Base-by-base conservation (phyloP, 441 rosid genomes). In the Adansonia grandidieri region DNA sequence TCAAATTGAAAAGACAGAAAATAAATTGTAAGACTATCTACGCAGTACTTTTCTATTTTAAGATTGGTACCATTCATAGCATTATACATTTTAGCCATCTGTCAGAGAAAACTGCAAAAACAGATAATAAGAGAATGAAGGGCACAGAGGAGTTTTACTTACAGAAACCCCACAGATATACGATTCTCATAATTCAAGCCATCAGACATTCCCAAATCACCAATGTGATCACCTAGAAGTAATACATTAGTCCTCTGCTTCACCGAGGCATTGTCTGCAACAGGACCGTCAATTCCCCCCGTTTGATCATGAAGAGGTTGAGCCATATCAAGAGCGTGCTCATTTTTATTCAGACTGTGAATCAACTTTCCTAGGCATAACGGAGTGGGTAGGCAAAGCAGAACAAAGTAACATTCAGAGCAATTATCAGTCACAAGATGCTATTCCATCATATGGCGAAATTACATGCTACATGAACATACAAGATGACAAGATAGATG, bases 291-390 rank as follows among this genome's bases (percentile, higher is more conserved):
- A 53, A 5, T 68, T 66, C 85, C 89, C 63, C 94, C 94, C 56
- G 88, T 75, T 64, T 71, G 89, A 54, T 88, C 88, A 51, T 88
- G 96, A 82, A 92, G 90, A 66, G 96, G 95, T 85, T 88, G 89
- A 85, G 96, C 91, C 94, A 92, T 92, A 82, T 90, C 98, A 77
- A 92, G 89, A 80, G 96, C 95, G 80, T 88, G 98, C 77, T 92
- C 92, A 76, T 94, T 94, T 84, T 94, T 94, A 83, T 94, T 94
- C 80, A 91, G 87, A 80, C 87, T 87, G 51, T 92, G 98, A 83
- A 94, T 94, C 56, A 87, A 81, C 92, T 90, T 92, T 67, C 98
- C 97, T 94, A 92, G 8, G 75, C 10, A 76, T 19, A 66, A 42
- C 58, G 42, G 9, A 45, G 77, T 64, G 19, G 13, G 53, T 73